Evolutionary conservation across 768 basidiomycete genomes (phyloP).

Genomic region (Leccinum uliginosum): DNA sequence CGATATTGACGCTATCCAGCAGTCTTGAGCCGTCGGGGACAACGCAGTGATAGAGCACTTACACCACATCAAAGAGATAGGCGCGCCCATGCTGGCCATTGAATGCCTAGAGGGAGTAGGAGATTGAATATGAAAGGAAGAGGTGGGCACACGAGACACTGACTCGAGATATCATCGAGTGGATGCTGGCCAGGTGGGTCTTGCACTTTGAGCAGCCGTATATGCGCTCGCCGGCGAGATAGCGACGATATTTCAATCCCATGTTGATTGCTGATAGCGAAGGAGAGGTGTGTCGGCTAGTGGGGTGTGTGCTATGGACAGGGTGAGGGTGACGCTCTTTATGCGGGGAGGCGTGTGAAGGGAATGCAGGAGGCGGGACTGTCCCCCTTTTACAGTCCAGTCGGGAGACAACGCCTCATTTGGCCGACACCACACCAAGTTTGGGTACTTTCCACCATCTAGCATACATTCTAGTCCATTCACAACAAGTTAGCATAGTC

Average conservation of each 20-base stretch:
- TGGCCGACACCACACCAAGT: conserved; percentile 25
- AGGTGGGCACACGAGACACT: conserved; percentile 22
- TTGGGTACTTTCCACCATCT: conserved; percentile 1
- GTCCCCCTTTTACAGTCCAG: conserved; percentile 24
- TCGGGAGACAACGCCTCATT: conserved; percentile 20
- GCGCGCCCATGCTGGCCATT: conserved; percentile 96
- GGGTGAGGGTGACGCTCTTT: conserved; percentile 18
- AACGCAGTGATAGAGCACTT: conserved; percentile 34
- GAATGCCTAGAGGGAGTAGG: conserved; percentile 64
- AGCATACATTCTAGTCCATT: conserved; percentile 2
- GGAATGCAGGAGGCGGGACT: conserved; percentile 10
- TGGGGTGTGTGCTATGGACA: background rate
- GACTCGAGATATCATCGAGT: conserved; percentile 87
- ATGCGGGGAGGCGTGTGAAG: conserved; percentile 30
- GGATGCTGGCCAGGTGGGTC: conserved; percentile 88
- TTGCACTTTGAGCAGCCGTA: conserved; percentile 85
- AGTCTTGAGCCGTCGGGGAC: conserved; percentile 5
- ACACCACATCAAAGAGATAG: conserved; percentile 93
- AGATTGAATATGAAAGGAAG: conserved; percentile 9
- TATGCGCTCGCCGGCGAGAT: conserved; percentile 79
- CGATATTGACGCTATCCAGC: conserved; percentile 75
- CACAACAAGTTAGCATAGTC: background rate
- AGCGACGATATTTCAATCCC: conserved; percentile 89
- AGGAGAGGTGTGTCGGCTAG: background rate
- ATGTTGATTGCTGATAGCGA: conserved; percentile 35